Base-by-base conservation (phyloP, 129 eudicot species). In the Flaveria brownii region DNA sequence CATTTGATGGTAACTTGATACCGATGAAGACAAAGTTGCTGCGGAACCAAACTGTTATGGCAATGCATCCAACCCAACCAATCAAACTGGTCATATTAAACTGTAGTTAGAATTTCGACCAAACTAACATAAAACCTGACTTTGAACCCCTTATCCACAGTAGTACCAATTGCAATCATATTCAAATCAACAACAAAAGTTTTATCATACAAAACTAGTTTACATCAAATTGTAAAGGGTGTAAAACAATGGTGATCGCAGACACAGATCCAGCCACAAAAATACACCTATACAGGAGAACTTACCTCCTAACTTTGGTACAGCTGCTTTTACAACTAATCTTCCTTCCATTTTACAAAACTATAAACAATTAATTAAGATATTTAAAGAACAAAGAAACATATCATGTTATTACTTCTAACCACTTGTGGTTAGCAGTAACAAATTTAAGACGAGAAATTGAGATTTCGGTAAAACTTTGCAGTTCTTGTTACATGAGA, bases 331-430 rank as follows among this genome's bases (percentile, higher is more conserved):
- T 51, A 81, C 66, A 68, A 23, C 67, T 51, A 23, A 15, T 45
- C 23, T 51, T 71, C 13, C 46, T 61, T 60, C 73, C 12, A 71
- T 49, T 59, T 81, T 71, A 76, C 85, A 62, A 22, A 43, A 39
- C 50, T 36, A 14, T 49, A 36, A 62, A 68, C 60, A 71, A 61
- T 50, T 2, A 71, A 61, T 50, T 2, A 79, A 80, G 41, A 73
- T 50, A 76, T 80, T 30, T n/a, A 74, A 81, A 78, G 78, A 72
- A 80, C 70, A 56, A 71, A 77, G 23, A 74, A 77, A 60, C 82
- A 77, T 62, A 41, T 39, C 63, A 61, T 45, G 12, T 41, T 20
- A 18, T 22, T 2, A 43, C 74, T 50, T 42, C 51, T 8, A 51
- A 51, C 17, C 54, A 23, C 42, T 50, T 36, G 30, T 17, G 33